Evolutionary conservation across 345 rosid species (phyloP), one percentile per base, ranked within the genome.

Genomic region (Dimocarpus longan): DNA sequence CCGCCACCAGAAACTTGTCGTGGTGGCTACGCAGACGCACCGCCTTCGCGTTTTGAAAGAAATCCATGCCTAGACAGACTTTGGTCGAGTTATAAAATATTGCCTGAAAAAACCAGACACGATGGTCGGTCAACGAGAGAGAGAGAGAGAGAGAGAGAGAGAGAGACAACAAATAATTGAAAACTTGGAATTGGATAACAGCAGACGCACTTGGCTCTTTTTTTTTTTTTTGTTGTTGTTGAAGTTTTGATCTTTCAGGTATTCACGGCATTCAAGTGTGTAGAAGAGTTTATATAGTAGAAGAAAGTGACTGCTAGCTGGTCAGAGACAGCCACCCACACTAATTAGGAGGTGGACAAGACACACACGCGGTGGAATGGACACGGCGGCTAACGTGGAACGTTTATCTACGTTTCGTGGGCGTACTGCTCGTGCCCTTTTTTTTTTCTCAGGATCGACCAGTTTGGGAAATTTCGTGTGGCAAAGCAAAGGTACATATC

Each of bases 11-110:
- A 70, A 89, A 96, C 83, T 94, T 94, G 86, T 89, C 93, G 74
- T 90, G 98, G 80, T 89, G 87, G 90, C 93, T 87, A 57, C 91
- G 88, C 21, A 94, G 85, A 4, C 97, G 92, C 68, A 96, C 86
- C 15, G 91, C 87, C 84, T 81, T 93, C 0, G 95, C 96, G 82
- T 90, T 93, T 67, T 82, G 82, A 85, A 93, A 94, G 78, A 90
- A 77, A 65, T 97, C 98, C 99, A 97, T 94, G 4, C 83, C 92
- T 68, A 79, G 69, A 16, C 16, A 60, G 66, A 4, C 66, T 44
- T 76, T 50, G 80, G 77, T 80, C 56, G 74, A 82, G 28, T 71
- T 71, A 21, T 79, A 48, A n/a, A 40, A 13, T 21, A 72, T 6
- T 10, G 65, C 43, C 71, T 71, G 69, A 48, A 18, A 52, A 70